Conservation (phyloP, 2,329 filamentous ascomycete genomes). For the Aspergillus ibericus region DNA sequence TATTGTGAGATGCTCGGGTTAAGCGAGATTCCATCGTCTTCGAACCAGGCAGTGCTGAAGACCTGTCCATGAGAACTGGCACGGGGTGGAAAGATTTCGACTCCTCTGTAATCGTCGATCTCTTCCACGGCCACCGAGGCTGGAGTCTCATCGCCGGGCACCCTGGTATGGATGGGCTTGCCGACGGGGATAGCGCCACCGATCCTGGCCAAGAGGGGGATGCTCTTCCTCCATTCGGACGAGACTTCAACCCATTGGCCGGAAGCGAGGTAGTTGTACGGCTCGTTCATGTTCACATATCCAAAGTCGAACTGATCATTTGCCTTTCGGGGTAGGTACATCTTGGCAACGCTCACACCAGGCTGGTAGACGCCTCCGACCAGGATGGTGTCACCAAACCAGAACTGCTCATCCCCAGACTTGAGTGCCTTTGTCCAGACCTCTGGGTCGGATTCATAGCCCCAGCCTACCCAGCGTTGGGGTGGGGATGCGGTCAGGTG, state of each 20-base stretch:
- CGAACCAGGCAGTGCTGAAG: slow-evolving; percentile 52
- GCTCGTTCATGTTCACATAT: slow-evolving; percentile 63
- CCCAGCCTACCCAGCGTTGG: slow-evolving; percentile 73
- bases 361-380: slow-evolving; percentile 68
- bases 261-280: slow-evolving; percentile 57
- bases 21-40: slow-evolving; percentile 59
- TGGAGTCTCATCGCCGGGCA: slow-evolving; percentile 52
- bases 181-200: slow-evolving; percentile 57
- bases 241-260: slow-evolving; percentile 56
- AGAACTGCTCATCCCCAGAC: slow-evolving; percentile 69
- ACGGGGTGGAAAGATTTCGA: slow-evolving; percentile 59
- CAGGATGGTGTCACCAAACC: slow-evolving; percentile 67
- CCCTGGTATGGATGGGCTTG: slow-evolving; percentile 51
- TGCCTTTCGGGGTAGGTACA: slow-evolving; percentile 61
- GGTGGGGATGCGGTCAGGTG: slow-evolving; percentile 63
- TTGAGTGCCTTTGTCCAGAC: slow-evolving; percentile 64
- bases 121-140: slow-evolving; percentile 43
- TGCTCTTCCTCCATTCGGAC: slow-evolving; percentile 55
- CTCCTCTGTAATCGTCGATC: slow-evolving; percentile 56
- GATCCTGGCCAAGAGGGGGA: slow-evolving; percentile 57
- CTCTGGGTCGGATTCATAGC: slow-evolving; percentile 65
- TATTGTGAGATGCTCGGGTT: slow-evolving; percentile 44
- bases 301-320: slow-evolving; percentile 51
- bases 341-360: slow-evolving; percentile 52
- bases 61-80: slow-evolving; percentile 40